phyloP scores from a whole-genome alignment of 805 yeast genomes.

The Wickerhamomyces bovis region DNA sequence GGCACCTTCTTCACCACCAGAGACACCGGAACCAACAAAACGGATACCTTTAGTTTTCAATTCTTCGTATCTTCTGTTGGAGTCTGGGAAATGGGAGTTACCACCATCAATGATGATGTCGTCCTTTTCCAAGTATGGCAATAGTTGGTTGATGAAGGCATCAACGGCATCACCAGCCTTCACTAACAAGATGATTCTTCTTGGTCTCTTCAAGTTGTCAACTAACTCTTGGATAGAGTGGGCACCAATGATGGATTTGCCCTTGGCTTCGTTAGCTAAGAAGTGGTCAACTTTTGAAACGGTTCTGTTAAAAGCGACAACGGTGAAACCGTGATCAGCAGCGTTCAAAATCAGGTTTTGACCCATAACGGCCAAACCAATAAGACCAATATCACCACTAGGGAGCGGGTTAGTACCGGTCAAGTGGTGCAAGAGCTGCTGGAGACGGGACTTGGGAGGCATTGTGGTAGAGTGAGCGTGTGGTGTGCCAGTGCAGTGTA shows the following conservation, averaged over 20 bases:
- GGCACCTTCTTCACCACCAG: slow-evolving; percentile 99
- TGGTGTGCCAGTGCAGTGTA: no score
- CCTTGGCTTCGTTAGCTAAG: slow-evolving; percentile 92
- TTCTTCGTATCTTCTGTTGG: slow-evolving; percentile 93
- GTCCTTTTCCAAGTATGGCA: slow-evolving; percentile 90
- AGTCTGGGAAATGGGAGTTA: slow-evolving; percentile 98
- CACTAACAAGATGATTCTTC: slow-evolving; percentile 89
- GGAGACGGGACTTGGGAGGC: slow-evolving; percentile 9
- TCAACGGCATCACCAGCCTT: slow-evolving; percentile 98
- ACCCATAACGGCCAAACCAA: slow-evolving; percentile 99
- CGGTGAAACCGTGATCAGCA: slow-evolving; percentile 98
- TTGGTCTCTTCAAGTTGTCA: slow-evolving; percentile 90
- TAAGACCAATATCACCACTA: slow-evolving; percentile 95
- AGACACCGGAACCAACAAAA: slow-evolving; percentile 98
- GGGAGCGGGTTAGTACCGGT: slow-evolving; percentile 16
- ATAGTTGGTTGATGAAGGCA: slow-evolving; percentile 76
- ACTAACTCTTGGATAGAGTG: slow-evolving; percentile 84
- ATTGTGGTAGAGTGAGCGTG: not conserved
- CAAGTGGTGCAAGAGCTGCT: slow-evolving; percentile 2
- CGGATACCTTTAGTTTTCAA: slow-evolving; percentile 79
- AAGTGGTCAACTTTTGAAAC: slow-evolving; percentile 92
- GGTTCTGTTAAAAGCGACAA: slow-evolving; percentile 98
- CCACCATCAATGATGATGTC: slow-evolving; percentile 99
- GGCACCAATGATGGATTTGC: slow-evolving; percentile 93
- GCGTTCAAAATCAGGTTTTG: slow-evolving; percentile 95